Conservation (phyloP, 768 basidiomycete genomes). For the Guyanaporus albipodus region DNA sequence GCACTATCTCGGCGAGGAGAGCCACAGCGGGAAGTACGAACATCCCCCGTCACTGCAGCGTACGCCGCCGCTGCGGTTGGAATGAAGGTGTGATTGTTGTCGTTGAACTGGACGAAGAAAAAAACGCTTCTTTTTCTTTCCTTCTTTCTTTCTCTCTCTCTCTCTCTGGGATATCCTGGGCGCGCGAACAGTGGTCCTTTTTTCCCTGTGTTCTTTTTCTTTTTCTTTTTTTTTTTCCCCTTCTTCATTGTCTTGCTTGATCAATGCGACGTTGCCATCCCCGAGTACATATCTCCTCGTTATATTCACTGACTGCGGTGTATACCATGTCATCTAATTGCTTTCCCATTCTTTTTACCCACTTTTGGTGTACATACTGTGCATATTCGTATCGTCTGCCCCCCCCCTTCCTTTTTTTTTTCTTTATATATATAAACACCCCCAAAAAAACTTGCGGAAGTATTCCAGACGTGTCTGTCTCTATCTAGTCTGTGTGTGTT, state of each 20-base stretch:
- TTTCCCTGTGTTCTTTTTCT: not conserved
- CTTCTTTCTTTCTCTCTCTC: no score
- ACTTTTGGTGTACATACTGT: constrained; percentile 22
- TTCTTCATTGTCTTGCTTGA: constrained; percentile 2
- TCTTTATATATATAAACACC: no score
- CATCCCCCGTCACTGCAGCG: constrained; percentile 38
- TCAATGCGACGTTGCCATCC: constrained; percentile 2
- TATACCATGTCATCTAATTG: constrained; percentile 27
- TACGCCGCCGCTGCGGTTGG: constrained; percentile 47
- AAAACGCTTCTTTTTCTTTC: constrained; percentile 2
- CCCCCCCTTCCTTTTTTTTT: not conserved
- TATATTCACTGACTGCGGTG: not conserved
- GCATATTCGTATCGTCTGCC: constrained; percentile 14
- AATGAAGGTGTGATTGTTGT: constrained; percentile 43
- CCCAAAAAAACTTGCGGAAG: no score
- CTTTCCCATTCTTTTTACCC: constrained; percentile 9
- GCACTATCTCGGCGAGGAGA: constrained; percentile 35
- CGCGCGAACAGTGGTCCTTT: constrained; percentile 23
- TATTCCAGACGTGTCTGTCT: no score
- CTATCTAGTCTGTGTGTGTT: no score
- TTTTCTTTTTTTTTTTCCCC: not conserved
- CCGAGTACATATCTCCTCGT: constrained; percentile 14
- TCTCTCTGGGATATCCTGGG: constrained; percentile 30
- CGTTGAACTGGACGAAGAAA: constrained; percentile 10
- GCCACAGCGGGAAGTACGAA: constrained; percentile 41